A percentile compares a stretch with the other conserved stretches of the same genome.
Evolutionary conservation across 768 basidiomycete genomes (phyloP).

Genomic region (Leccinum sublutescens): DNA sequence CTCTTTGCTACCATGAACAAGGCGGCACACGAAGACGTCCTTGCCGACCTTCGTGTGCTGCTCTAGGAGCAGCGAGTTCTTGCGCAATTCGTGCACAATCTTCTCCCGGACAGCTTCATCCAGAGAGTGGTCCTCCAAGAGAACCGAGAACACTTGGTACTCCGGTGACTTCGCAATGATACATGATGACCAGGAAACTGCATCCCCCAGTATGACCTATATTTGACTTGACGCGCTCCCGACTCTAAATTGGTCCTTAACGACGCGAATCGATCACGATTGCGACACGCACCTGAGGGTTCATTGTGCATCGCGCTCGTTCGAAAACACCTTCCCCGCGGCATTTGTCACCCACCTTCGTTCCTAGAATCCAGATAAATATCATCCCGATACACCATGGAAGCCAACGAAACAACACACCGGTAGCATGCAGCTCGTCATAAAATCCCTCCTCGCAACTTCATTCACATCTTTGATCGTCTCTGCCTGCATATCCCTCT

Average conservation of each 20-base stretch:
- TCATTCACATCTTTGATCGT: constrained; percentile 35
- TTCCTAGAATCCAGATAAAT: constrained; percentile 22
- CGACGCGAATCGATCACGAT: neutral
- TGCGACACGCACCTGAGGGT: constrained; percentile 15
- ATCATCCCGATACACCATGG: neutral
- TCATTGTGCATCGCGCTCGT: constrained; percentile 18
- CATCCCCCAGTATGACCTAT: constrained; percentile 25
- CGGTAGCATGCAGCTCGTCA: constrained; percentile 51
- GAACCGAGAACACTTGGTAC: constrained; percentile 26
- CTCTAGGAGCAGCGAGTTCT: constrained; percentile 26
- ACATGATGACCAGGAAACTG: constrained; percentile 12
- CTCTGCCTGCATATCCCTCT: constrained; percentile 33
- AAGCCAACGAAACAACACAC: constrained; percentile 6
- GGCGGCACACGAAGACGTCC: constrained; percentile 27
- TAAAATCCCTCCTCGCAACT: constrained; percentile 37
- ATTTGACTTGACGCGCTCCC: constrained; percentile 26
- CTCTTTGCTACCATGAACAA: constrained; percentile 27
- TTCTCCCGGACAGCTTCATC: constrained; percentile 23
- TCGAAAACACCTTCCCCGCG: constrained; percentile 38
- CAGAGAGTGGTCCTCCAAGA: constrained; percentile 30
- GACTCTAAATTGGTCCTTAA: constrained; percentile 14
- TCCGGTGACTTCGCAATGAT: constrained; percentile 30
- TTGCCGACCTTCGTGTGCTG: constrained; percentile 29
- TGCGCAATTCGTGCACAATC: constrained; percentile 24
- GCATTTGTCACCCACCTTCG: constrained; percentile 50